These are phyloP conservation scores for Actinidia polygama DNA, from an alignment of 179 eudicot species.

Conservation along the genomic window DNA sequence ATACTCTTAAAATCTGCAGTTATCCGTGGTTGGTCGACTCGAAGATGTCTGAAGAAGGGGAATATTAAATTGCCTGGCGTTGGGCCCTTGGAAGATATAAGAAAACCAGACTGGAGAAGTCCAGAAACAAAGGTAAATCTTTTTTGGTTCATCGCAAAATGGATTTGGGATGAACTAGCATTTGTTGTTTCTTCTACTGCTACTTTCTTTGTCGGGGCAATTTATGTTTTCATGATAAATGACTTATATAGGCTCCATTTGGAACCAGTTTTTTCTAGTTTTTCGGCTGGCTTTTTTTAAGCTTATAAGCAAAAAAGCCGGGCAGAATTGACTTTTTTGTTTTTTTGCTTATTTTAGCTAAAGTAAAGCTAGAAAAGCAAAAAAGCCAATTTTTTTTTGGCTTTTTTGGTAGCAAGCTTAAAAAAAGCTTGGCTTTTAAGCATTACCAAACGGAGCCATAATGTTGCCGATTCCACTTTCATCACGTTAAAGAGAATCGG, in stretches of 20 bases:
- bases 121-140: constrained; percentile 28
- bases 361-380: too few relatives aligned
- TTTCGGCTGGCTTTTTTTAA: too few relatives aligned
- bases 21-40: constrained; percentile 45
- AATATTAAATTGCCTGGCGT: constrained; percentile 9
- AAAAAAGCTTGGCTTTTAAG: too few relatives aligned
- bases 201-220: neutral
- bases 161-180: neutral
- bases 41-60: constrained; percentile 20
- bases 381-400: too few relatives aligned
- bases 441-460: too few relatives aligned
- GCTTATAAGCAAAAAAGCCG: too few relatives aligned
- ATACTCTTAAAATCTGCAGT: constrained; percentile 24
- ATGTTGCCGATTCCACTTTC: neutral
- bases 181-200: neutral
- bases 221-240: constrained; percentile 2
- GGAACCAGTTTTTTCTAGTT: too few relatives aligned
- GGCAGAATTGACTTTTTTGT: too few relatives aligned
- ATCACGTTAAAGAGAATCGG: neutral
- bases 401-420: too few relatives aligned
- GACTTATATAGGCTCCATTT: too few relatives aligned
- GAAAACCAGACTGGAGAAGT: constrained; percentile 13
- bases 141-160: neutral
- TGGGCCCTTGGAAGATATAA: constrained; percentile 11
- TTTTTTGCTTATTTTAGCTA: too few relatives aligned